phyloP scores from a whole-genome alignment of 306 rosid species.

The Fragaria iinumae region DNA sequence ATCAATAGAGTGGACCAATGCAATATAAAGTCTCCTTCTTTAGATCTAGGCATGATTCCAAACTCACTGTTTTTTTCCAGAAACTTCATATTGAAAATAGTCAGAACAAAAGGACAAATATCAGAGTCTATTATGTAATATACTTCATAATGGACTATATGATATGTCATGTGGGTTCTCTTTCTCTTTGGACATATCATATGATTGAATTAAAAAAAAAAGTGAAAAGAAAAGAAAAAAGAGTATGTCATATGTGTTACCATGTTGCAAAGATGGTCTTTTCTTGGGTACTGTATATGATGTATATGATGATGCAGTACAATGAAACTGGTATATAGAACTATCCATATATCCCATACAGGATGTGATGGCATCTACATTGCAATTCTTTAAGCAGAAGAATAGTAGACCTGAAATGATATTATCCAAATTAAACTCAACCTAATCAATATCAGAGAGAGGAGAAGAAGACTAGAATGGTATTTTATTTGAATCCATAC shows the following conservation, averaged over 20 bases:
- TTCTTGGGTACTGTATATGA: not conserved
- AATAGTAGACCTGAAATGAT: not conserved
- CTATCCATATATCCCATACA: not conserved
- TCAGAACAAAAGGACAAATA: not conserved
- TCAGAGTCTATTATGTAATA: not conserved
- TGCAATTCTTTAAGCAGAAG: not conserved
- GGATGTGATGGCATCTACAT: not conserved
- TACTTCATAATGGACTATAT: not conserved
- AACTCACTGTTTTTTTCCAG: not conserved
- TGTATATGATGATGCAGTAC: not conserved
- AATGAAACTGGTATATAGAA: not conserved
- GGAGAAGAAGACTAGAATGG: not conserved
- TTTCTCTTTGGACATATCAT: not conserved
- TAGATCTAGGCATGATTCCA: not conserved
- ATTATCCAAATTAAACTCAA: not conserved
- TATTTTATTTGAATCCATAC: not conserved
- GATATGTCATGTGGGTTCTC: not conserved
- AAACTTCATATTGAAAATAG: not conserved
- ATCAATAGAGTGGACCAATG: not conserved
- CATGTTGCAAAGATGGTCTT: not conserved
- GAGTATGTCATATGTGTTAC: not conserved
- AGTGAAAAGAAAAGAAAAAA: too few species aligned
- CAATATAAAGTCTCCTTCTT: not conserved
- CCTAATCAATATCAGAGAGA: not conserved
- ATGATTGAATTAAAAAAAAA: not conserved